phyloP scores from a whole-genome alignment of 345 rosid species.

The Corchorus capsularis region DNA sequence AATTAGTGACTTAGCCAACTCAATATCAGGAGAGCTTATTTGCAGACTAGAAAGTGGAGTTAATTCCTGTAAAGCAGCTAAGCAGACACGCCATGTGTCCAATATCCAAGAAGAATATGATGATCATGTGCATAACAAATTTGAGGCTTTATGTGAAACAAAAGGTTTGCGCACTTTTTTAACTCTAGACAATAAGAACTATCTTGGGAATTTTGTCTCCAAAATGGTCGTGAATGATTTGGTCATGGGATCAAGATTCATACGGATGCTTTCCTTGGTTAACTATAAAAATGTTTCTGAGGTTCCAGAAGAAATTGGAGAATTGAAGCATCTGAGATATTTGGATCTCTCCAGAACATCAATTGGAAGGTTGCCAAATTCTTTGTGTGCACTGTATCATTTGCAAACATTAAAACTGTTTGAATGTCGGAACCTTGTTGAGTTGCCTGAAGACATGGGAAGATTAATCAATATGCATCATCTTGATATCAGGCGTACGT shows the following conservation, averaged over 20 bases:
- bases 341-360: not conserved
- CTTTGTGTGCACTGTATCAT: not conserved
- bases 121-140: not conserved
- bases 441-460: not conserved
- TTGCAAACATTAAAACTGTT: not conserved
- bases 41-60: not conserved
- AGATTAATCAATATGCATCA: not conserved
- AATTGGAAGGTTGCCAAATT: not conserved
- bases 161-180: not conserved
- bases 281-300: not conserved
- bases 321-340: not conserved
- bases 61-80: not conserved
- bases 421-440: not conserved
- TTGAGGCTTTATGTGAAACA: not conserved
- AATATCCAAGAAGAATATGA: not conserved
- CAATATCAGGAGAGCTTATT: not conserved
- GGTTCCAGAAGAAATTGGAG: not conserved
- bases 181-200: fast-evolving
- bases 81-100: conserved; percentile 17
- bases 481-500: conserved; percentile 15
- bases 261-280: not conserved
- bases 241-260: not conserved
- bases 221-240: not conserved
- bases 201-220: not conserved
- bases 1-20: not conserved